These are phyloP conservation scores for Ascochyta pisi DNA, from an alignment of 2,329 filamentous ascomycete species.

Conservation along the genomic window DNA sequence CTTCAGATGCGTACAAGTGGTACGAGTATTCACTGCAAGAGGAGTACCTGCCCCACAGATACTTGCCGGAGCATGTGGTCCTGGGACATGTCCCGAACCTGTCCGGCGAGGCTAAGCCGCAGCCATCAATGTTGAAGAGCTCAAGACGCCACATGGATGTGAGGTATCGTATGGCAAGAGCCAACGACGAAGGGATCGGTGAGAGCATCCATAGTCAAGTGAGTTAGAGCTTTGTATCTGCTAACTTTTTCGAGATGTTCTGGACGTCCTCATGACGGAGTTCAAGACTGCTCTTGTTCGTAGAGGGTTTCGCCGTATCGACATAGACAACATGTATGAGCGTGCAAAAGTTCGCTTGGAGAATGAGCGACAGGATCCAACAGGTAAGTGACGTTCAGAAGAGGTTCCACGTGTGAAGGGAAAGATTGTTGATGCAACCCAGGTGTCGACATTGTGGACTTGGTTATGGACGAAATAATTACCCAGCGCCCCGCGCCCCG, in stretches of 20 bases:
- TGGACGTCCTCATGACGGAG: conserved; percentile 36
- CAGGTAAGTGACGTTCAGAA: conserved; percentile 10
- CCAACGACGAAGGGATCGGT: conserved; percentile 36
- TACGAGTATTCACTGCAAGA: conserved; percentile 39
- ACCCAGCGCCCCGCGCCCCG: neutral
- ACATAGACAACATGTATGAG: conserved; percentile 25
- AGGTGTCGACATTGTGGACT: conserved; percentile 37
- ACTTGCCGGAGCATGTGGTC: conserved; percentile 38
- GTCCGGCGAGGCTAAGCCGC: conserved; percentile 18
- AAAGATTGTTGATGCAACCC: neutral
- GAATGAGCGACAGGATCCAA: conserved; percentile 25
- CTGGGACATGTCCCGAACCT: conserved; percentile 28
- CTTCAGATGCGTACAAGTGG: conserved; percentile 40
- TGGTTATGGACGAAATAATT: conserved; percentile 31
- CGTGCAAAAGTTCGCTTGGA: conserved; percentile 25
- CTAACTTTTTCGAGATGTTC: conserved; percentile 28
- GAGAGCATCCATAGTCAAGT: neutral
- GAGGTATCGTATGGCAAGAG: conserved; percentile 35
- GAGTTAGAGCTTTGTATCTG: neutral
- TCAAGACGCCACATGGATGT: conserved; percentile 21
- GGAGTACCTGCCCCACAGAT: conserved; percentile 31
- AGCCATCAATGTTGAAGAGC: conserved; percentile 7
- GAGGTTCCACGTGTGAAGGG: neutral
- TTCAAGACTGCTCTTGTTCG: conserved; percentile 26
- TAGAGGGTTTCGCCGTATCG: conserved; percentile 24